Base-by-base conservation (phyloP, 2,329 filamentous ascomycete genomes). In the Neonectria faginata region DNA sequence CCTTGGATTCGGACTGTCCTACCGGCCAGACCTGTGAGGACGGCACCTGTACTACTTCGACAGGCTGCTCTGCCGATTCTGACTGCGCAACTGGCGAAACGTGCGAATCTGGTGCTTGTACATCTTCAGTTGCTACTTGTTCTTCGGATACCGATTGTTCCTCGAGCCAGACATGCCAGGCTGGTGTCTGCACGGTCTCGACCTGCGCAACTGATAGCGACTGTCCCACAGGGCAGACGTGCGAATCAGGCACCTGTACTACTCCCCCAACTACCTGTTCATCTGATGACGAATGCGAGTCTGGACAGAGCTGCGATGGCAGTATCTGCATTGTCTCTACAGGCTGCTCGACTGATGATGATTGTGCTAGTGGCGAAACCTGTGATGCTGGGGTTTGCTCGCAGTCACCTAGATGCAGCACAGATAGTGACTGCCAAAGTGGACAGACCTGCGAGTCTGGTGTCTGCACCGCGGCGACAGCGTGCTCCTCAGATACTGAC, bases 401-500 rank as follows among this genome's bases (percentile, higher is more conserved):
- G 9, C 10, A n/a, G 10, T 11, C 39, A 8, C 5, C 45, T 31
- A 45, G 36, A 0, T 62, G 59, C 12, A 22, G 42, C 14, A 51
- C 36, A 10, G 50, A 57, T 22, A n/a, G 36, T 2, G 53, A 57
- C 18, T 62, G 59, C 7, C 53, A 16, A 2, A 25, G 10, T 27
- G 59, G 59, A 10, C 27, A 62, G 45, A 62, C 45, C 2, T 62
- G 59, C 12, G n/a, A 36, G 10, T 48, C 53, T 5, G 53, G 53
- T 2, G 25, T 41, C 16, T 62, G 59, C 10, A 42, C 39, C 3
- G 9, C 39, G 3, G 3, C 39, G 3, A 11, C 39, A 18, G n/a
- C 16, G 10, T 42, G 39, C 9, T 42, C 39, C 9, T 18, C 39
- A 11, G 39, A 42, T 11, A 42, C 39, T 7, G 39, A 42, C 20